These are phyloP conservation scores for Zymoseptoria tritici DNA, from an alignment of 2,329 filamentous ascomycete species.

Conservation along the genomic window DNA sequence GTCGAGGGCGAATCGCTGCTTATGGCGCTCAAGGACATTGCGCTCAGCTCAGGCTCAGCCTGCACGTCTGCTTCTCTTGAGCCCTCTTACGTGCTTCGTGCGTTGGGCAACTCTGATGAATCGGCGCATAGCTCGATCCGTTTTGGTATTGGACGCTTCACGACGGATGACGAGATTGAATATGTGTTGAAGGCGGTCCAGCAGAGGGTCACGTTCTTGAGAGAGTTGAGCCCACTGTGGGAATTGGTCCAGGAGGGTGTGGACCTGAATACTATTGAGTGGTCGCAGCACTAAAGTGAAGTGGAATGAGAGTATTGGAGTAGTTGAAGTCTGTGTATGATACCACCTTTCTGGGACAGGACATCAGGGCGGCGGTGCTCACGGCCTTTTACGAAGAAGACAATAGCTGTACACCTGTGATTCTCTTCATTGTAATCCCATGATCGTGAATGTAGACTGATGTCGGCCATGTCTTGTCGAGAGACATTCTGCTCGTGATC, in stretches of 20 bases:
- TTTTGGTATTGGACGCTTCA: slow-evolving; percentile 96
- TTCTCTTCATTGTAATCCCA: background rate
- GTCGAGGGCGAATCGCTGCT: slow-evolving; percentile 95
- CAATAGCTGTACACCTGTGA: background rate
- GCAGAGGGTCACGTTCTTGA: slow-evolving; percentile 83
- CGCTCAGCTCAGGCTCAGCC: slow-evolving; percentile 88
- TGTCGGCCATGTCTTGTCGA: background rate
- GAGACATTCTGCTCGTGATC: background rate
- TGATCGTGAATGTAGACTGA: background rate
- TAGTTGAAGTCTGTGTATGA: background rate
- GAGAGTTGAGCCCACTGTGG: slow-evolving; percentile 93
- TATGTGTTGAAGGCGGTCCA: slow-evolving; percentile 92
- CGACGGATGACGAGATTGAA: slow-evolving; percentile 88
- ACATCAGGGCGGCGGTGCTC: background rate
- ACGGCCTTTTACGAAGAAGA: background rate
- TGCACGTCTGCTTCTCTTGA: slow-evolving; percentile 96
- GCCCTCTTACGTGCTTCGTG: slow-evolving; percentile 90
- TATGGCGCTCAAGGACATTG: slow-evolving; percentile 98
- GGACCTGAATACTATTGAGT: slow-evolving; percentile 92
- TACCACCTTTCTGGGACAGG: background rate
- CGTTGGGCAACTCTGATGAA: slow-evolving; percentile 92
- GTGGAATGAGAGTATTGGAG: background rate
- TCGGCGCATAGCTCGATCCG: slow-evolving; percentile 96
- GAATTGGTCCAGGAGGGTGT: slow-evolving; percentile 96
- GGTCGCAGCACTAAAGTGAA: slow-evolving; percentile 79